Evolutionary conservation across 495 filamentous ascomycete species (phyloP).

Genomic region (Copromyces sp.): DNA sequence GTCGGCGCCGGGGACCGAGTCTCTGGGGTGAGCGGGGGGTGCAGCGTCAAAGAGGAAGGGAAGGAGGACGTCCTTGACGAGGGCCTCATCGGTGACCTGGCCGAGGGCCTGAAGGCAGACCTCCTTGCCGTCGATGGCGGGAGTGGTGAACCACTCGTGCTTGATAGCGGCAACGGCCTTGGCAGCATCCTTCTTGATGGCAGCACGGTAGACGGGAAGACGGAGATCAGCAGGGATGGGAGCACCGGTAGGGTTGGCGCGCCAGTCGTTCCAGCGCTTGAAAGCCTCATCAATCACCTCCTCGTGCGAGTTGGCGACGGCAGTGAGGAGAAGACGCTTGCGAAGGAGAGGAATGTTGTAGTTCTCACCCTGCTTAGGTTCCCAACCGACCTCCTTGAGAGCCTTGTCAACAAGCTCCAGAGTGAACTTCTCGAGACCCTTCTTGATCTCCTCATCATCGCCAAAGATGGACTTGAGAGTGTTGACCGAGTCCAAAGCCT

Average conservation of each 20-base stretch:
- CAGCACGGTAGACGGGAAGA: slow-evolving; percentile 65
- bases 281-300: slow-evolving; percentile 60
- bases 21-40: slow-evolving; percentile 38
- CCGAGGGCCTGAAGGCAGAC: slow-evolving; percentile 69
- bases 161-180: slow-evolving; percentile 62
- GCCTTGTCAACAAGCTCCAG: slow-evolving; percentile 60
- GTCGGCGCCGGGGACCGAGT: slow-evolving; percentile 53
- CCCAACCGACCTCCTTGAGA: slow-evolving; percentile 76
- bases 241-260: slow-evolving; percentile 48
- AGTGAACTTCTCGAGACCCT: slow-evolving; percentile 62
- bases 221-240: slow-evolving; percentile 77
- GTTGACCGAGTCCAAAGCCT: slow-evolving; percentile 60
- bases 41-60: slow-evolving; percentile 72
- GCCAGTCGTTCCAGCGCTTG: slow-evolving; percentile 65
- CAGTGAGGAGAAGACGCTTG: slow-evolving; percentile 64
- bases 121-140: slow-evolving; percentile 82
- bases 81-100: slow-evolving; percentile 53
- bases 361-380: slow-evolving; percentile 62
- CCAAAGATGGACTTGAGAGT: slow-evolving; percentile 41
- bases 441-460: slow-evolving; percentile 42
- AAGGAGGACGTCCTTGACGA: slow-evolving; percentile 61
- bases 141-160: slow-evolving; percentile 69
- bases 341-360: slow-evolving; percentile 74
- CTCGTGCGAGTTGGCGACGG: slow-evolving; percentile 63
- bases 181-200: slow-evolving; percentile 54